Base-by-base conservation (phyloP, 1,284 basidiomycete genomes). In the Pseudozyma sp. region DNA sequence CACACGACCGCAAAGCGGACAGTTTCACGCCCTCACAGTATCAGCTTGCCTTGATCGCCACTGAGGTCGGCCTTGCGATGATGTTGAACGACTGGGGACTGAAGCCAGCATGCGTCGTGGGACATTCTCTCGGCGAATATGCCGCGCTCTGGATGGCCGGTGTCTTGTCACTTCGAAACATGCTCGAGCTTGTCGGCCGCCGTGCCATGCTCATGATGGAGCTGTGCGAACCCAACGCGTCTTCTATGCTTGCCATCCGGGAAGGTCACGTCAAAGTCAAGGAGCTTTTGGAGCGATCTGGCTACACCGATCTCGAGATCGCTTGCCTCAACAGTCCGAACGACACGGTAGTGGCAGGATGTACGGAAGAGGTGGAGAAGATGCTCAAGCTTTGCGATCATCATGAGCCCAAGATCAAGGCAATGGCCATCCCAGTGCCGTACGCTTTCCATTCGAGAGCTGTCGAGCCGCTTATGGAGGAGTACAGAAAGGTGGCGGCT, bases 41-140 rank as follows among this genome's bases (percentile, higher is more conserved):
- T 52, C 77, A 79, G 62, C 51, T 73, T n/a, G 74, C 63, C 3
- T 45, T 79, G 44, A 57, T 76, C 13, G 59, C 74, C 1, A 21
- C 62, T 52, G 74, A 79, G 36, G 60, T 69, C 5, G 53, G 59
- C 0, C 49, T 79, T 14, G 56, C 65, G 10, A 52, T 53, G 25
- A 56, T 76, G 59, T 49, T 73, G 45, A 38, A 38, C 16, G 52
- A 52, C 38, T 79, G 77, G 77, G 74, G 74, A 5, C 25, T 76
- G 18, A 38, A 58, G 40, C 64, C 70, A 1, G 39, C 52, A 2
- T 68, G 61, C 49, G 56, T 72, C 10, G 59, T 60, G 13, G 77
- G 77, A 7, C 77, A 79, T 49, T 71, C 67, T 21, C 77, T 79
- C 13, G 77, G 77, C 5, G 74, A 79, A 51, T 79, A 79, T 54